Percentiles rank a stretch among this genome's conserved stretches.
phyloP scores from a whole-genome alignment of 176 grass and related monocot genomes.

The Juncus inflexus region DNA sequence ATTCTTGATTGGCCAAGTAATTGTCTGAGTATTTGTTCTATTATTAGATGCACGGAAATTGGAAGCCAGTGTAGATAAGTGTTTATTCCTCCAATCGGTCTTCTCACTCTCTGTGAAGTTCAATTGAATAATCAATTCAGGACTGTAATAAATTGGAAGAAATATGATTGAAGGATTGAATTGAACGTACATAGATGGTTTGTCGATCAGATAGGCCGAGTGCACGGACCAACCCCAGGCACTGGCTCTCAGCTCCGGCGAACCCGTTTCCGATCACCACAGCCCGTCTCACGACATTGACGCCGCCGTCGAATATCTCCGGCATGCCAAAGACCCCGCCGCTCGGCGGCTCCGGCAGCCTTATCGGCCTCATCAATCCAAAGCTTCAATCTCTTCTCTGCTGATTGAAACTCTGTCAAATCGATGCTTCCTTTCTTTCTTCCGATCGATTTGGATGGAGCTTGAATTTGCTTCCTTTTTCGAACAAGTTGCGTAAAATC shows the following conservation, averaged over 20 bases:
- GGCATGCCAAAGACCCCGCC: conserved; percentile 49
- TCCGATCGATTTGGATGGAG: conserved; percentile 1
- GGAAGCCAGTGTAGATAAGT: conserved; percentile 71
- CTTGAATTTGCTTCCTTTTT: not conserved
- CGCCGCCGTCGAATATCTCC: conserved; percentile 70
- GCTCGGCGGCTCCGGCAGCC: conserved; percentile 75
- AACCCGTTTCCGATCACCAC: conserved; percentile 81
- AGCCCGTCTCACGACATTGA: conserved; percentile 59
- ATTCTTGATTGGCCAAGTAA: conserved; percentile 71
- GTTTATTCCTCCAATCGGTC: conserved; percentile 82
- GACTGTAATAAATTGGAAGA: conserved; percentile 17
- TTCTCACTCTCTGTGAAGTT: conserved; percentile 56
- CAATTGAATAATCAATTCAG: not conserved
- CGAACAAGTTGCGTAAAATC: too few relatives aligned
- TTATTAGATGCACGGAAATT: conserved; percentile 59
- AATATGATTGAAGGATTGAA: not conserved
- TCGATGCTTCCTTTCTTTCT: not conserved
- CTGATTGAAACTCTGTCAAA: not conserved
- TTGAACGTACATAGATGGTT: conserved; percentile 55
- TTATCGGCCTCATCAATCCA: conserved; percentile 88
- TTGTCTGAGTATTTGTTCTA: conserved; percentile 58
- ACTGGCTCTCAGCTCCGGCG: conserved; percentile 75
- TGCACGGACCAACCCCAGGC: conserved; percentile 76
- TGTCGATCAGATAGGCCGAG: conserved; percentile 66
- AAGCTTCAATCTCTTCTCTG: not conserved